Evolutionary conservation across 2,329 filamentous ascomycete genomes (phyloP), one percentile per base, ranked within the genome.

Genomic region (Ramularia endophylla): DNA sequence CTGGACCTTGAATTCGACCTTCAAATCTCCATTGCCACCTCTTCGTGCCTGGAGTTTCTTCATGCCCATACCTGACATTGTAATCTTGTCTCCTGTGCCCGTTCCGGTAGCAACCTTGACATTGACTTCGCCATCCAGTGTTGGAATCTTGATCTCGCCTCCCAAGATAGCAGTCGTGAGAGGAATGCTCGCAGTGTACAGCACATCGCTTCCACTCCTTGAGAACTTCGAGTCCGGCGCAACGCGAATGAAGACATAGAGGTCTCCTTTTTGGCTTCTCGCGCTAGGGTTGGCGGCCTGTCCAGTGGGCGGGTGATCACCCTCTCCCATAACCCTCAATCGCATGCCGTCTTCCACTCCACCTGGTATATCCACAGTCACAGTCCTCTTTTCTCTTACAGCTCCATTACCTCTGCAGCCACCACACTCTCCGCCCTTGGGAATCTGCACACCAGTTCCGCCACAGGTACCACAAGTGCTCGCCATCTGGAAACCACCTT

Each of bases 281-380:
- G 74, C 70, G 44, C 79, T 76, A 19, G 80, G 72, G 32, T 81
- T 77, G 22, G 78, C 74, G 12, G 78, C 72, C 17, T 80, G 75
- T 32, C 87, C 87, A 17, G 86, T 90, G 7, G 81, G 72, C 16
- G 92, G 84, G 12, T 87, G 83, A 59, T 98, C 90, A 51, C 92
- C 92, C 59, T 94, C 88, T 18, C 85, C 85, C 44, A 81, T 79
- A 19, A 98, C 78, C 38, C 87, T 78, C 56, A 98, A 69, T 43
- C 87, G 80, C 90, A 97, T 97, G 41, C 90, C 89, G 62, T 98
- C 90, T 62, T 97, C 92, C 22, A 98, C 88, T 50, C 92, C 92
- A 16, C 85, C 88, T 1, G 92, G 92, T 33, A 98, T 95, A 55
- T 97, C 89, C 31, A 98, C 77, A 19, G 78, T 84, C 36, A 98